phyloP scores from a whole-genome alignment of 1,284 basidiomycete species.

The Spongiforma sp. region DNA sequence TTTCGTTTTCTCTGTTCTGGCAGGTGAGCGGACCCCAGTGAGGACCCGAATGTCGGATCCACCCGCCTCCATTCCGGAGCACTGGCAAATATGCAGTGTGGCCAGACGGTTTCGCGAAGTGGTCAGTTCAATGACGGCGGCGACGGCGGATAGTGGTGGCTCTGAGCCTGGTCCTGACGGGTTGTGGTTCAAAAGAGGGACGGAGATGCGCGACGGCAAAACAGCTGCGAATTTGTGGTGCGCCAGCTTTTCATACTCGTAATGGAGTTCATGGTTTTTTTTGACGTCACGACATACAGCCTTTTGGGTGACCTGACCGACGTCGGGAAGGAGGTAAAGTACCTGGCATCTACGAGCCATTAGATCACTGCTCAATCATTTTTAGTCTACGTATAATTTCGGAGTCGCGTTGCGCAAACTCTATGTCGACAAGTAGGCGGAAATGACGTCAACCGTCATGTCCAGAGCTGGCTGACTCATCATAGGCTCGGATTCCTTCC shows the following conservation, averaged over 20 bases:
- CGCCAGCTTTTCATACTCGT: slow-evolving; percentile 35
- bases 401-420: slow-evolving; percentile 66
- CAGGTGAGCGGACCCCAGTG: slow-evolving; percentile 78
- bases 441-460: not conserved
- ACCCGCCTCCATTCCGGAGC: slow-evolving; percentile 68
- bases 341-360: slow-evolving; percentile 8
- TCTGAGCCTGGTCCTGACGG: slow-evolving; percentile 26
- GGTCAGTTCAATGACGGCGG: slow-evolving; percentile 39
- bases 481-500: slow-evolving; percentile 70
- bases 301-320: slow-evolving; percentile 84
- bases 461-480: not conserved
- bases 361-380: slow-evolving; percentile 8
- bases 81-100: slow-evolving; percentile 73
- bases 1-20: too few species aligned
- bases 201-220: slow-evolving; percentile 64
- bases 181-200: slow-evolving; percentile 47
- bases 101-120: slow-evolving; percentile 59
- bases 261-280: not conserved
- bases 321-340: slow-evolving; percentile 63
- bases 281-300: slow-evolving; percentile 42
- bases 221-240: slow-evolving; percentile 66
- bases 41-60: slow-evolving; percentile 63
- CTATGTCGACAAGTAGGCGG: slow-evolving; percentile 70
- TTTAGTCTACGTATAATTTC: slow-evolving; percentile 70
- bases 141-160: slow-evolving; percentile 4